Percentiles rank a stretch among this genome's conserved stretches.
Conservation (phyloP, 208 protist species). For the Leishmania braziliensis region DNA sequence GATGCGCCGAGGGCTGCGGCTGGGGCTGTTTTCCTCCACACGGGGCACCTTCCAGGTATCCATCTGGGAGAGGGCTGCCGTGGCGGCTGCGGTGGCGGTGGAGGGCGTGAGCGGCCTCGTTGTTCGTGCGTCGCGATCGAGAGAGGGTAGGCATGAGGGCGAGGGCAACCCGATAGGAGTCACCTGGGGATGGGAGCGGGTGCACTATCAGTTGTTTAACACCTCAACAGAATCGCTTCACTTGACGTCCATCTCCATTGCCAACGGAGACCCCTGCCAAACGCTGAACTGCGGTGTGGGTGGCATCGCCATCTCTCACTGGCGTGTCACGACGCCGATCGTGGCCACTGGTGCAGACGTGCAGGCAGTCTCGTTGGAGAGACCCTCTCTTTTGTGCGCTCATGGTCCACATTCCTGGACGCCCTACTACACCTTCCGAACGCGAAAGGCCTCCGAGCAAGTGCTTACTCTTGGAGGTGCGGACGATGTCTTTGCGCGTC, state of each 20-base stretch:
- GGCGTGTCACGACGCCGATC: background rate
- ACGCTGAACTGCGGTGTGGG: slow-evolving; percentile 43
- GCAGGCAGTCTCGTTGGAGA: background rate
- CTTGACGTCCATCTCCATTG: slow-evolving; percentile 24
- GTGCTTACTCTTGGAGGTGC: slow-evolving; percentile 28
- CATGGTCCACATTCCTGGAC: background rate
- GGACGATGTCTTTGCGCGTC: slow-evolving; percentile 9
- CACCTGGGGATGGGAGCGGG: slow-evolving; percentile 9
- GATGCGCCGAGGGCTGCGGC: slow-evolving; percentile 12
- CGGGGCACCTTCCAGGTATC: slow-evolving; percentile 9
- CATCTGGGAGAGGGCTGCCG: slow-evolving; percentile 15
- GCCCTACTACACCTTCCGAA: background rate
- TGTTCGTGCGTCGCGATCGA: background rate
- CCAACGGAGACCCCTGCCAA: slow-evolving; percentile 21
- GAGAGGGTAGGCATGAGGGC: background rate
- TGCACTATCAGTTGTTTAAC: slow-evolving; percentile 23
- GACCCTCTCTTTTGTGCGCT: background rate
- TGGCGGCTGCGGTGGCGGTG: background rate
- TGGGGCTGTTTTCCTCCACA: slow-evolving; percentile 14
- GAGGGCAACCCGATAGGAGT: background rate
- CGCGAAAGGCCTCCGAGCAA: slow-evolving; percentile 13
- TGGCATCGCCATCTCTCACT: slow-evolving; percentile 30
- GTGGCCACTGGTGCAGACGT: background rate
- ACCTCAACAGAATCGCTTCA: slow-evolving; percentile 19
- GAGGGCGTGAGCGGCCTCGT: slow-evolving; percentile 12